A percentile compares a stretch with the other conserved stretches of the same genome.
Evolutionary conservation across 306 rosid genomes (phyloP).

Genomic region (Cucurbita maxima): DNA sequence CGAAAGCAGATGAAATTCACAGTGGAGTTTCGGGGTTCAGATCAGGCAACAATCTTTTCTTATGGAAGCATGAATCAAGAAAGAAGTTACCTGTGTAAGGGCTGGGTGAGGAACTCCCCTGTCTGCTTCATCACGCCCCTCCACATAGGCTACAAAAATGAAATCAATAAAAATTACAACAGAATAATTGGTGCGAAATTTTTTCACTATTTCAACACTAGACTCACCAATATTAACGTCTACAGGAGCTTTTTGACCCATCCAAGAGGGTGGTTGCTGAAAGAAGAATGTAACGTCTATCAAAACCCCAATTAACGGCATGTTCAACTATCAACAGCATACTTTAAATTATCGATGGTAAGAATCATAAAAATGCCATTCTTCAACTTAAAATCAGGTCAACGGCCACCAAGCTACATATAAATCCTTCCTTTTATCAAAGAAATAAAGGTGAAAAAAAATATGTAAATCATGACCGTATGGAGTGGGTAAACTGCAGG

Average conservation of each 20-base stretch:
- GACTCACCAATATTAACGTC: slow-evolving; percentile 96
- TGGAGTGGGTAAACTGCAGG: neutral
- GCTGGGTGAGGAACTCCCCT: slow-evolving; percentile 68
- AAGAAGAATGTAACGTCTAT: slow-evolving; percentile 14
- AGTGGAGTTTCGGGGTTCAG: neutral
- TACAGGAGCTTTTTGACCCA: slow-evolving; percentile 73
- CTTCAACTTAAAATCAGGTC: neutral
- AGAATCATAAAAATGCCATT: neutral
- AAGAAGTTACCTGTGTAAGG: slow-evolving; percentile 54
- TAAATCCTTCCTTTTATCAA: neutral
- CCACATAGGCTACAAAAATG: slow-evolving; percentile 74
- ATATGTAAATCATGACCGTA: neutral
- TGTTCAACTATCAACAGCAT: neutral
- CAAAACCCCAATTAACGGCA: neutral
- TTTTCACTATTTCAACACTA: slow-evolving; percentile 3
- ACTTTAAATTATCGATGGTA: neutral
- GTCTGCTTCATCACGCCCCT: slow-evolving; percentile 87
- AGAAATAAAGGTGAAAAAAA: neutral
- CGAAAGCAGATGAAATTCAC: neutral
- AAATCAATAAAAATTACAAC: slow-evolving; percentile 17
- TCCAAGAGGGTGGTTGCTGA: slow-evolving; percentile 96
- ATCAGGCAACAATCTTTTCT: neutral
- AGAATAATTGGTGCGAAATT: slow-evolving; percentile 13
- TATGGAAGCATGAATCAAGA: neutral
- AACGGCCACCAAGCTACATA: neutral